These are phyloP conservation scores for Talaromyces sp. DNA, from an alignment of 2,329 filamentous ascomycete species.

Conservation along the genomic window DNA sequence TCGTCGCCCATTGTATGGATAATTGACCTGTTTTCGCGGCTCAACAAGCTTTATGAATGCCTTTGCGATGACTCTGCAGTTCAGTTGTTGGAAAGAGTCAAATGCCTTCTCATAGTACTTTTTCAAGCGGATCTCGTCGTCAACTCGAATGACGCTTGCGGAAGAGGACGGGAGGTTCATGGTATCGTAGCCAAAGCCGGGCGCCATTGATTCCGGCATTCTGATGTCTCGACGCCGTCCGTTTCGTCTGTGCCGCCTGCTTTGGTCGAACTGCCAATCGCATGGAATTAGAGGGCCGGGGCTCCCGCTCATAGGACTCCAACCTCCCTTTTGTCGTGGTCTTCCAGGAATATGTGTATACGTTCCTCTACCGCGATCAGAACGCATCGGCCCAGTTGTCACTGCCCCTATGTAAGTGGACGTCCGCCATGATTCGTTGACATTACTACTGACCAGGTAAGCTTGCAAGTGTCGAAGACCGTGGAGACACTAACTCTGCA, in stretches of 20 bases:
- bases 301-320: constrained; percentile 22
- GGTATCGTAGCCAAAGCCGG: constrained; percentile 31
- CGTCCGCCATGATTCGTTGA: background rate
- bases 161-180: constrained; percentile 30
- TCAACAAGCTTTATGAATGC: constrained; percentile 43
- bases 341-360: constrained; percentile 12
- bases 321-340: constrained; percentile 20
- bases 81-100: constrained; percentile 40
- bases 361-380: constrained; percentile 8
- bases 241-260: constrained; percentile 18
- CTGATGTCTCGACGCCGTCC: constrained; percentile 14
- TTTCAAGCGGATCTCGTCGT: constrained; percentile 26
- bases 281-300: constrained; percentile 17
- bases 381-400: background rate
- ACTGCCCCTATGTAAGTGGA: constrained; percentile 3
- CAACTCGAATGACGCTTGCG: constrained; percentile 24
- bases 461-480: constrained; percentile 26
- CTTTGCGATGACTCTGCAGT: constrained; percentile 42
- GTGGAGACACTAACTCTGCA: constrained; percentile 22
- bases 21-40: constrained; percentile 43
- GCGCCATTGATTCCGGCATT: constrained; percentile 24
- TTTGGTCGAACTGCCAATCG: constrained; percentile 20
- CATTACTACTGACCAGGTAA: constrained; percentile 25
- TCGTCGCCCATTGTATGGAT: constrained; percentile 44
- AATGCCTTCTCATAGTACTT: constrained; percentile 40